Conservation (phyloP, 2,329 filamentous ascomycete species). For the Dothideomycetidae sp. region DNA sequence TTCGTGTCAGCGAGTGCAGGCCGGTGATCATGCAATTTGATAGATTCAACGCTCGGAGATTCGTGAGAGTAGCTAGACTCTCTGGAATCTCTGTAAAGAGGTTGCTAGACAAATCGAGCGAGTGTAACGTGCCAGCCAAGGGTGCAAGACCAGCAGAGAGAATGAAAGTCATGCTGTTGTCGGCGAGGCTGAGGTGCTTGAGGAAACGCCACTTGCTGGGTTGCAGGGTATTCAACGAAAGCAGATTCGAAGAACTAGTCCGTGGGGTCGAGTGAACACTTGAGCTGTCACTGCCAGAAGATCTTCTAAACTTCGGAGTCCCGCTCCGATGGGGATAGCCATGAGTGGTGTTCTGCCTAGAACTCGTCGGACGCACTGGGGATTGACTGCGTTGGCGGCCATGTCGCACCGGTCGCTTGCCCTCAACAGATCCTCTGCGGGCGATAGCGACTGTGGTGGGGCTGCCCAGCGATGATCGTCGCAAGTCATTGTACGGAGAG, state of each 20-base stretch:
- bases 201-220: slow-evolving; percentile 89
- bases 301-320: slow-evolving; percentile 63
- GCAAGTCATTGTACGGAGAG: slow-evolving; percentile 41
- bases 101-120: slow-evolving; percentile 83
- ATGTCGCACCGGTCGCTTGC: slow-evolving; percentile 22
- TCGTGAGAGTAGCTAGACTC: slow-evolving; percentile 69
- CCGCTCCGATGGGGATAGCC: slow-evolving; percentile 50
- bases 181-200: slow-evolving; percentile 77
- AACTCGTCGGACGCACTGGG: slow-evolving; percentile 60
- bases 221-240: slow-evolving; percentile 58
- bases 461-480: slow-evolving; percentile 34
- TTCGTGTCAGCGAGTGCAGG: slow-evolving; percentile 70
- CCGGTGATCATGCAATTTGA: slow-evolving; percentile 98
- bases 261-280: slow-evolving; percentile 42
- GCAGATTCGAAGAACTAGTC: slow-evolving; percentile 65
- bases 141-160: slow-evolving; percentile 62
- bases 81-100: slow-evolving; percentile 91
- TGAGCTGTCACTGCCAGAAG: slow-evolving; percentile 88
- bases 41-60: slow-evolving; percentile 81
- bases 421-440: slow-evolving; percentile 42
- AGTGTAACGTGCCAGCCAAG: slow-evolving; percentile 75
- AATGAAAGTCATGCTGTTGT: slow-evolving; percentile 78
- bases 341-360: slow-evolving; percentile 57
- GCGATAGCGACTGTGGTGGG: slow-evolving; percentile 33
- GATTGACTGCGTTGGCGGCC: slow-evolving; percentile 60